Evolutionary conservation across 1,284 basidiomycete genomes (phyloP).

Genomic region (Cutaneotrichosporon dermatis): DNA sequence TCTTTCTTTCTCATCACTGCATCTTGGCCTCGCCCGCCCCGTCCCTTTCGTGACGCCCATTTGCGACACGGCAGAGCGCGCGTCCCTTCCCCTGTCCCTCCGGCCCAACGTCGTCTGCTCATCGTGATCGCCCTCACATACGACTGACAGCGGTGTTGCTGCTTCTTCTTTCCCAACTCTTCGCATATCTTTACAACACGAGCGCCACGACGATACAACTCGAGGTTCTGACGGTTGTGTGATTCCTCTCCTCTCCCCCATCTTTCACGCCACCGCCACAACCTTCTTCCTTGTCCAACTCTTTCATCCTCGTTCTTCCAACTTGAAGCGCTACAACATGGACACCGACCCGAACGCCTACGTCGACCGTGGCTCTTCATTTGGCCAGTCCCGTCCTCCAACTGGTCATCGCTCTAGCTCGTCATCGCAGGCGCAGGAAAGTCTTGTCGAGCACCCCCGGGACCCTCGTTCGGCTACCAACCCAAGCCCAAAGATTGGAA

Average conservation of each 20-base stretch:
- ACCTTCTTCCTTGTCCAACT: background rate
- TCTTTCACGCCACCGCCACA: background rate
- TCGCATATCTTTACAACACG: background rate
- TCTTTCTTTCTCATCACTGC: background rate
- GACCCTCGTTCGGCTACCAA: slow-evolving; percentile 12
- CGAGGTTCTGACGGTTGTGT: background rate
- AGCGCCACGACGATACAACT: background rate
- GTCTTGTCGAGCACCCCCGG: slow-evolving; percentile 1
- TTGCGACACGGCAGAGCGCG: no score
- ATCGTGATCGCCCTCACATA: background rate
- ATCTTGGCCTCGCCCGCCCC: background rate
- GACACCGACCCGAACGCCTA: slow-evolving; percentile 22
- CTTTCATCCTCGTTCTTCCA: background rate
- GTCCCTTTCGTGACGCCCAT: background rate
- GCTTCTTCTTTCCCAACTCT: no score
- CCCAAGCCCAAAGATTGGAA: slow-evolving; percentile 11
- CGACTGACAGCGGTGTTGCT: background rate
- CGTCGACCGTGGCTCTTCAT: slow-evolving; percentile 15
- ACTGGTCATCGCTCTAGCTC: slow-evolving; percentile 7
- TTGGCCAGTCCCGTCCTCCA: slow-evolving; percentile 10
- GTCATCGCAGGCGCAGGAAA: slow-evolving; percentile 9
- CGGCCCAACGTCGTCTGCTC: background rate
- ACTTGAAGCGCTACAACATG: slow-evolving; percentile 4
- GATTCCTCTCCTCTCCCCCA: background rate
- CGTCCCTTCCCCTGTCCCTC: background rate